phyloP scores from a whole-genome alignment of 495 filamentous ascomycete species.

The Penicillium angulare region DNA sequence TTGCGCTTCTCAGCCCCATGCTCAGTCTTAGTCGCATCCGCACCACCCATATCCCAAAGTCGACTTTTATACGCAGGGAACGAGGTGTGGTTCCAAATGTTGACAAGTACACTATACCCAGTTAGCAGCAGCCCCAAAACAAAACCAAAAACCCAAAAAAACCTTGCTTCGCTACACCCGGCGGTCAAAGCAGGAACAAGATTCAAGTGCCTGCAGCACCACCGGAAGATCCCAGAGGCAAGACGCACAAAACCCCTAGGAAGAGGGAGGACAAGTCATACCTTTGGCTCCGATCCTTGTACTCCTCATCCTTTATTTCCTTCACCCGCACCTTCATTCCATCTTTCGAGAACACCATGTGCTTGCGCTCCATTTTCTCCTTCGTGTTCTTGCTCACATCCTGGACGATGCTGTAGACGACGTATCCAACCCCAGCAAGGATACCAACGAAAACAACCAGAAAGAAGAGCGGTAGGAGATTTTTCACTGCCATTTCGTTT shows the following conservation, averaged over 20 bases:
- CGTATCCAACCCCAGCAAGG: constrained; percentile 66
- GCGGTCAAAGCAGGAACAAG: too few relatives aligned
- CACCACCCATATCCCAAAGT: constrained; percentile 50
- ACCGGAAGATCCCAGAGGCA: neutral
- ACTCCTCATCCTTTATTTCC: constrained; percentile 70
- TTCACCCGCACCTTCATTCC: constrained; percentile 80
- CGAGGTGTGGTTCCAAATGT: constrained; percentile 71
- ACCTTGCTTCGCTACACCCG: too few relatives aligned
- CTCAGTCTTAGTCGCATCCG: neutral
- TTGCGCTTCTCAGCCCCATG: constrained; percentile 34
- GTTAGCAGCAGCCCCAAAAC: too few relatives aligned
- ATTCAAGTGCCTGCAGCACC: neutral
- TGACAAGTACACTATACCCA: constrained; percentile 57
- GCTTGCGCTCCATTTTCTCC: constrained; percentile 77
- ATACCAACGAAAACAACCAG: constrained; percentile 62
- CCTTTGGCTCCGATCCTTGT: constrained; percentile 80
- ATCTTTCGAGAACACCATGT: constrained; percentile 78
- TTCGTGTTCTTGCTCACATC: constrained; percentile 67
- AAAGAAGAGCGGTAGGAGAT: constrained; percentile 71
- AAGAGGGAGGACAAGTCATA: constrained; percentile 24
- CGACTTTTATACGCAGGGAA: constrained; percentile 59
- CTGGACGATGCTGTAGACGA: constrained; percentile 67
- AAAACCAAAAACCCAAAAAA: too few relatives aligned
- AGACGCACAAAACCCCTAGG: neutral
- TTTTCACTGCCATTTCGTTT: constrained; percentile 27